Percentiles rank a stretch among this genome's conserved stretches.
Conservation (phyloP, 257 asterid genomes). For the Euphrasia confusa region DNA sequence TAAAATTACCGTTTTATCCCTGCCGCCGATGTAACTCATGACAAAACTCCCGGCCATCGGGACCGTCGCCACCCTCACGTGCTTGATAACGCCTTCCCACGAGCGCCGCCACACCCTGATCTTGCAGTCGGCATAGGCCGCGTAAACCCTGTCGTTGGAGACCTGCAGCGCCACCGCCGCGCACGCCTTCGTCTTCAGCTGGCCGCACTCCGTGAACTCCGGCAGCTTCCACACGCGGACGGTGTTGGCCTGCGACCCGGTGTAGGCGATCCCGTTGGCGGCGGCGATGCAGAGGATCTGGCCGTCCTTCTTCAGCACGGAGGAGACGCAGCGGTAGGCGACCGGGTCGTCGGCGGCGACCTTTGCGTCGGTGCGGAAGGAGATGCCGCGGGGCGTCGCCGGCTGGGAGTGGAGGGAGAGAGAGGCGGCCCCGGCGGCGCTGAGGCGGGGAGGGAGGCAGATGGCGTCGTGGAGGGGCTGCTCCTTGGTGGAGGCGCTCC, state of each 20-base stretch:
- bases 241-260: constrained; percentile 62
- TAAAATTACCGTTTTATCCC: constrained; percentile 57
- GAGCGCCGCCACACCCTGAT: constrained; percentile 87
- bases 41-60: constrained; percentile 70
- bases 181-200: constrained; percentile 67
- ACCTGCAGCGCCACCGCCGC: constrained; percentile 64
- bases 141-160: constrained; percentile 70
- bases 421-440: constrained; percentile 39
- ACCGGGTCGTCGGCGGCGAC: constrained; percentile 29
- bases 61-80: constrained; percentile 62
- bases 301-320: constrained; percentile 89
- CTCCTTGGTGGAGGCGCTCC: constrained; percentile 69
- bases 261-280: constrained; percentile 61
- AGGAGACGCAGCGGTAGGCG: constrained; percentile 67
- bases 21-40: constrained; percentile 70
- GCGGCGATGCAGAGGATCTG: constrained; percentile 66
- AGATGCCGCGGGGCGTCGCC: constrained; percentile 44
- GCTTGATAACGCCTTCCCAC: constrained; percentile 77
- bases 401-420: constrained; percentile 47
- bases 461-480: constrained; percentile 35
- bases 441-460: constrained; percentile 33
- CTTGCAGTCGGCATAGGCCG: constrained; percentile 73
- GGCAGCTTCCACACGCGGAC: constrained; percentile 90
- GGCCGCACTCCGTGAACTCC: constrained; percentile 82
- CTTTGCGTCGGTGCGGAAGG: constrained; percentile 38